Evolutionary conservation across 2,329 filamentous ascomycete species (phyloP).

Genomic region (Curvularia sp.): DNA sequence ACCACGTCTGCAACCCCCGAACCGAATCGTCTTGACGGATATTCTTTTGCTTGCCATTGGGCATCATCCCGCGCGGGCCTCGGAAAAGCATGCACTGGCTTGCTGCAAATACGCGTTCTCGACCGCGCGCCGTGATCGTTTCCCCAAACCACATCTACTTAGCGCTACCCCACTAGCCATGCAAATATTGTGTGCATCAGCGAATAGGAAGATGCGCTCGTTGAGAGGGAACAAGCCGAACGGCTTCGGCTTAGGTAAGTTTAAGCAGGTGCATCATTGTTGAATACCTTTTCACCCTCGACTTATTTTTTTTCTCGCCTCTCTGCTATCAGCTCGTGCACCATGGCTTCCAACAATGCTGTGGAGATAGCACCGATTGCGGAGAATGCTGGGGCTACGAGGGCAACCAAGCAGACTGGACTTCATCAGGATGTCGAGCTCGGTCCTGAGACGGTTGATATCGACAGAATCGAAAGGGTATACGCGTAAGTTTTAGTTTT

Average conservation of each 20-base stretch:
- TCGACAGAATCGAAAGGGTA: constrained; percentile 49
- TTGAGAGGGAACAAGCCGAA: constrained; percentile 12
- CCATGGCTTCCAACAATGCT: constrained; percentile 33
- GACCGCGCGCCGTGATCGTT: constrained; percentile 13
- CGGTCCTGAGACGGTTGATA: constrained; percentile 41
- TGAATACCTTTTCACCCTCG: not conserved
- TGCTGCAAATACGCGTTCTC: constrained; percentile 1
- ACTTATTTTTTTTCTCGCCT: constrained; percentile 15
- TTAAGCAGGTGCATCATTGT: constrained; percentile 5
- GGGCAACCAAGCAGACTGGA: constrained; percentile 34
- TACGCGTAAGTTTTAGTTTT: constrained; percentile 42
- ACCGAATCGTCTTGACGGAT: not conserved
- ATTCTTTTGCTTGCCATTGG: not conserved
- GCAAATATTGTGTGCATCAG: constrained; percentile 24
- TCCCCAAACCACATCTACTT: constrained; percentile 27
- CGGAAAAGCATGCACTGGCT: not conserved
- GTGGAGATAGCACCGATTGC: constrained; percentile 22
- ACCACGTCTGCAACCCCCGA: not conserved
- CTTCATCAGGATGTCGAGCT: constrained; percentile 45
- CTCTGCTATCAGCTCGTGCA: not conserved
- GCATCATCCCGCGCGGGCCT: not conserved
- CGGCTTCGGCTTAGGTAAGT: constrained; percentile 29
- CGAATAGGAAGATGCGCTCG: constrained; percentile 21
- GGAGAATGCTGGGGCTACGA: constrained; percentile 30
- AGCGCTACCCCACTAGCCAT: constrained; percentile 33